Percentiles rank a stretch among this genome's conserved stretches.
Evolutionary conservation across 78 protist genomes (phyloP).

Genomic region (Dictyostelium purpureum): DNA sequence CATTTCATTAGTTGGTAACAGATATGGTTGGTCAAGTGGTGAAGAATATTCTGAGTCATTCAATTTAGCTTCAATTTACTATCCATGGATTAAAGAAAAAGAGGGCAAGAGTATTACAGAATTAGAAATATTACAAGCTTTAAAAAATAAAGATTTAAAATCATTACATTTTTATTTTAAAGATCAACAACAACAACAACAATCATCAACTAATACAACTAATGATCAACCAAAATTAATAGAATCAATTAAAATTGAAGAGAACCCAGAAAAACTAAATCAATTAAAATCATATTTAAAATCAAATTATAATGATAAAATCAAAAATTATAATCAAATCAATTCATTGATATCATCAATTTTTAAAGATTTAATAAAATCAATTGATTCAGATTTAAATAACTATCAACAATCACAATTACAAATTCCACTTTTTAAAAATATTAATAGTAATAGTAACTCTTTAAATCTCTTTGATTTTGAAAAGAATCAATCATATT

Average conservation of each 20-base stretch:
- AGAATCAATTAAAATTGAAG: background rate
- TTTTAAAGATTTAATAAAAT: background rate
- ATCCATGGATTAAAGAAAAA: slow-evolving; percentile 22
- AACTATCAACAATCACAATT: background rate
- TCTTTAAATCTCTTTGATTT: background rate
- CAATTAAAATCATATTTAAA: background rate
- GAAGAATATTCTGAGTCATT: slow-evolving; percentile 22
- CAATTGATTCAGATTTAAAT: slow-evolving; percentile 16
- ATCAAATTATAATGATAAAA: background rate
- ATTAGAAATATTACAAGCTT: slow-evolving; percentile 48
- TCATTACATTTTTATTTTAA: background rate
- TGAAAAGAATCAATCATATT: slow-evolving; percentile 30
- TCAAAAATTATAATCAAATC: background rate
- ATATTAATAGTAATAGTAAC: background rate
- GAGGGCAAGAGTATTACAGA: slow-evolving; percentile 13
- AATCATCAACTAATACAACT: background rate
- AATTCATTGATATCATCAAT: background rate
- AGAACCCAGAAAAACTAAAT: background rate
- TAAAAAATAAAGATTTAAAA: background rate
- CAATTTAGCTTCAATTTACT: background rate
- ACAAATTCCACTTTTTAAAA: background rate
- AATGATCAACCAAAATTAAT: background rate
- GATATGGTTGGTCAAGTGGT: slow-evolving; percentile 70
- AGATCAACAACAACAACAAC: background rate
- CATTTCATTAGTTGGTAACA: slow-evolving; percentile 42